Percentiles rank a stretch among this genome's conserved stretches.
These are phyloP conservation scores for Discostella stelligera DNA, from an alignment of 352 stramenopile species.

Conservation along the genomic window DNA sequence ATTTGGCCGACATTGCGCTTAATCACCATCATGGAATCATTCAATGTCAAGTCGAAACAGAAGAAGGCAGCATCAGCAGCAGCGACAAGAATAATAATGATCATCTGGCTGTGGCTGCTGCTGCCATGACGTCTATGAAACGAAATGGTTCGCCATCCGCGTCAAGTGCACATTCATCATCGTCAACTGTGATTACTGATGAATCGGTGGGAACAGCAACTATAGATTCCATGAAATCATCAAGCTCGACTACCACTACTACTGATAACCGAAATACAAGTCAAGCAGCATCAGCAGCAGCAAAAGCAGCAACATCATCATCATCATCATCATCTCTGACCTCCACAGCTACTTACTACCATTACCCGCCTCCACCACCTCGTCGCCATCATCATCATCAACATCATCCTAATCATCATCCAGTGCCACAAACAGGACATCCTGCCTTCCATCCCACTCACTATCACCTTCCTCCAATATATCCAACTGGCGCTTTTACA, in stretches of 20 bases:
- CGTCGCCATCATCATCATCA: no score
- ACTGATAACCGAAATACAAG: neutral
- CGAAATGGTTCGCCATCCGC: constrained; percentile 7
- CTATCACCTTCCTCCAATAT: neutral
- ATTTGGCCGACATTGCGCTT: constrained; percentile 8
- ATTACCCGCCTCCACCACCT: constrained; percentile 2
- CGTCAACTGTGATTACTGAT: neutral
- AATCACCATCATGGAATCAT: neutral
- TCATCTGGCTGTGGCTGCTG: neutral
- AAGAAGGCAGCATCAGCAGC: neutral
- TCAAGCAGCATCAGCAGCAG: neutral
- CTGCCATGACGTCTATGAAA: constrained; percentile 3
- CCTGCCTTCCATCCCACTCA: neutral
- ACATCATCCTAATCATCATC: no score
- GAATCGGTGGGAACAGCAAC: neutral
- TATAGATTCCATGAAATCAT: neutral
- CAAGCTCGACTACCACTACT: neutral
- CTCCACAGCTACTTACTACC: constrained; percentile 11
- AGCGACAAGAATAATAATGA: no score
- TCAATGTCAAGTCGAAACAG: neutral
- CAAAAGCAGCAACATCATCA: neutral
- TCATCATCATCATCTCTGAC: no score
- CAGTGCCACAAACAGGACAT: constrained; percentile 3
- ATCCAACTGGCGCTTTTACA: neutral
- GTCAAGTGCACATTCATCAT: constrained; percentile 3